phyloP scores from a whole-genome alignment of 257 asterid species.

The Solanum medicagineum region DNA sequence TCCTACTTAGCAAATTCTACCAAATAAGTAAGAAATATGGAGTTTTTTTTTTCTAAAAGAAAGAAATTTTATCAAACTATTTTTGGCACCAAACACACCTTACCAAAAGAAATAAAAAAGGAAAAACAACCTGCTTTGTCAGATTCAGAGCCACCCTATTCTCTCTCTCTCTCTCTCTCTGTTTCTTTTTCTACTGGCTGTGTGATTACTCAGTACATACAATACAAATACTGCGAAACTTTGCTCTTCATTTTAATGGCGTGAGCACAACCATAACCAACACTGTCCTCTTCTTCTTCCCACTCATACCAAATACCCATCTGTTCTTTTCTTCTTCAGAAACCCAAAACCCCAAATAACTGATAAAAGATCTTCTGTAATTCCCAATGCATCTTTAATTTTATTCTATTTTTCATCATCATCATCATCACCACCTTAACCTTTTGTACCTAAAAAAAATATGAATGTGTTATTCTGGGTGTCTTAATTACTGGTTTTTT shows the following conservation, averaged over 20 bases:
- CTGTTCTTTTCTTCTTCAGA: not conserved
- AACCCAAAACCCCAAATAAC: not conserved
- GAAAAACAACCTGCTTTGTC: not conserved
- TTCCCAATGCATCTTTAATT: not conserved
- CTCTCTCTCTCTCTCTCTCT: not conserved
- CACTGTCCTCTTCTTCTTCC: not conserved
- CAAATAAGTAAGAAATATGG: not conserved
- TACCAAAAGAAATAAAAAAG: not conserved
- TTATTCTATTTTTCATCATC: not conserved
- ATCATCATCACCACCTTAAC: not conserved
- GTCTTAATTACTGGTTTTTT: not conserved
- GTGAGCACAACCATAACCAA: not conserved
- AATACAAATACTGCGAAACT: not conserved
- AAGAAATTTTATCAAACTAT: not conserved
- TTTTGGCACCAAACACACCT: not conserved
- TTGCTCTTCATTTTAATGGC: slow-evolving; percentile 9
- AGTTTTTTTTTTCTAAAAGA: too few relatives aligned
- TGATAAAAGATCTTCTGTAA: not conserved
- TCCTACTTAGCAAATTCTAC: too few relatives aligned
- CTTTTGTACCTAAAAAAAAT: not conserved
- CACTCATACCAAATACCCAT: not conserved
- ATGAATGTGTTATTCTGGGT: not conserved
- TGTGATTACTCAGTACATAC: not conserved
- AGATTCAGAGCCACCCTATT: slow-evolving; percentile 7
- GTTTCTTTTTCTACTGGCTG: not conserved